Percentiles rank a stretch among this genome's conserved stretches.
Conservation (phyloP, 306 rosid genomes). For the Rubus idaeus region DNA sequence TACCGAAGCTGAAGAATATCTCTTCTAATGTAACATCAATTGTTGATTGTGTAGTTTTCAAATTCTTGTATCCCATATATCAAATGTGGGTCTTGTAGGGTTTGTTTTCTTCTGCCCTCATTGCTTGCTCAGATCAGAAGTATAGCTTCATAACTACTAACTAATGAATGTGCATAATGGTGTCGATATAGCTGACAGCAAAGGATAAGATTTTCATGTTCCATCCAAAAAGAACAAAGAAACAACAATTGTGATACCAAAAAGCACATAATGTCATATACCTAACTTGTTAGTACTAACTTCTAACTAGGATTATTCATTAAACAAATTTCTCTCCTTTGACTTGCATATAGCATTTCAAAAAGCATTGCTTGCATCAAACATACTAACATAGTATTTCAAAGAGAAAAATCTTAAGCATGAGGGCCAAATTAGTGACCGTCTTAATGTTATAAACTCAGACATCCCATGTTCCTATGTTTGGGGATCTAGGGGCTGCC, state of each 20-base stretch:
- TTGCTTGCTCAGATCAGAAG: neutral
- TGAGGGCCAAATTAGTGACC: neutral
- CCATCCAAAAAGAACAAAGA: conserved; percentile 6
- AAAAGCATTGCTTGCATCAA: neutral
- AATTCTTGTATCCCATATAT: neutral
- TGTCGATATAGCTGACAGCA: neutral
- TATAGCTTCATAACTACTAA: neutral
- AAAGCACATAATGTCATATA: neutral
- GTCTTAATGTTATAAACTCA: no score
- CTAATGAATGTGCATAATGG: neutral
- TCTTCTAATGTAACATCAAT: conserved; percentile 13
- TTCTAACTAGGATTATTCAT: neutral
- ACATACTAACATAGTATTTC: neutral
- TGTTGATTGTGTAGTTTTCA: neutral
- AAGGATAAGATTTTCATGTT: conserved; percentile 1
- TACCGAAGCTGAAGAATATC: conserved; percentile 4
- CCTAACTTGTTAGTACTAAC: neutral
- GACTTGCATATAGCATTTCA: neutral
- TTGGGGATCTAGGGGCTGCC: neutral
- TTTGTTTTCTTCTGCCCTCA: neutral
- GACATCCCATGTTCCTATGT: neutral
- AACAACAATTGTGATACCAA: conserved; percentile 6
- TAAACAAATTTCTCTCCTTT: neutral
- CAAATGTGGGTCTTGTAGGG: neutral
- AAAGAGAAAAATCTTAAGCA: neutral